Conservation (phyloP, 352 stramenopile genomes). For the Phytophthora megakarya region DNA sequence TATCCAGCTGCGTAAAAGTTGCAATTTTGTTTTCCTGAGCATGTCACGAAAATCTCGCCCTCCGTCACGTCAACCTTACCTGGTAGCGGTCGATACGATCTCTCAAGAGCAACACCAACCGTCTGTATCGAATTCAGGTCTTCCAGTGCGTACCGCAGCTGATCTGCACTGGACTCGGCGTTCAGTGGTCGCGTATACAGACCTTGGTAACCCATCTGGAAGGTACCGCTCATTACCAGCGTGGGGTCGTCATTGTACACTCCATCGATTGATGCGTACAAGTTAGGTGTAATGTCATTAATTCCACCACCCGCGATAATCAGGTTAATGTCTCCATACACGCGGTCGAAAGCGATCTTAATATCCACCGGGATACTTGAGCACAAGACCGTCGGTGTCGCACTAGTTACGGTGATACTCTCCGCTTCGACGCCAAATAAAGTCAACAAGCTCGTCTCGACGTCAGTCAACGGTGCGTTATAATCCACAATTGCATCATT, state of each 20-base stretch:
- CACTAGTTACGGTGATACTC: conserved; percentile 62
- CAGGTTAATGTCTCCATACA: conserved; percentile 59
- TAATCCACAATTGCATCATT: conserved; percentile 28
- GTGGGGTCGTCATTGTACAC: conserved; percentile 53
- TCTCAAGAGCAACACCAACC: conserved; percentile 49
- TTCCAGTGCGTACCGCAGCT: conserved; percentile 73
- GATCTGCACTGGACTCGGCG: conserved; percentile 61
- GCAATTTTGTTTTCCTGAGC: conserved; percentile 49
- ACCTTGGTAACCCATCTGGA: conserved; percentile 72
- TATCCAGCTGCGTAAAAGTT: conserved; percentile 58
- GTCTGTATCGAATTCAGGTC: conserved; percentile 62
- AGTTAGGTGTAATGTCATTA: conserved; percentile 25
- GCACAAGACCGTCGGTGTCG: conserved; percentile 48
- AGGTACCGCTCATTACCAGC: conserved; percentile 77
- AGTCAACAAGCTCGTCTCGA: conserved; percentile 47
- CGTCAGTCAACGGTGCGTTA: conserved; percentile 33
- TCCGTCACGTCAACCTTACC: conserved; percentile 63
- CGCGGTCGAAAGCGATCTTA: conserved; percentile 65
- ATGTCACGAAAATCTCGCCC: conserved; percentile 67
- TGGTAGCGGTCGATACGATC: conserved; percentile 46
- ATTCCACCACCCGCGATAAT: conserved; percentile 27
- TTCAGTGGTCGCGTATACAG: conserved; percentile 70
- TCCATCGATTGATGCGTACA: conserved; percentile 51
- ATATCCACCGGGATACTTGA: conserved; percentile 29
- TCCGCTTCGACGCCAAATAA: conserved; percentile 59